Percentiles rank a stretch among this genome's conserved stretches.
Evolutionary conservation across 1,284 basidiomycete genomes (phyloP).

Genomic region (Vanrija sp.): DNA sequence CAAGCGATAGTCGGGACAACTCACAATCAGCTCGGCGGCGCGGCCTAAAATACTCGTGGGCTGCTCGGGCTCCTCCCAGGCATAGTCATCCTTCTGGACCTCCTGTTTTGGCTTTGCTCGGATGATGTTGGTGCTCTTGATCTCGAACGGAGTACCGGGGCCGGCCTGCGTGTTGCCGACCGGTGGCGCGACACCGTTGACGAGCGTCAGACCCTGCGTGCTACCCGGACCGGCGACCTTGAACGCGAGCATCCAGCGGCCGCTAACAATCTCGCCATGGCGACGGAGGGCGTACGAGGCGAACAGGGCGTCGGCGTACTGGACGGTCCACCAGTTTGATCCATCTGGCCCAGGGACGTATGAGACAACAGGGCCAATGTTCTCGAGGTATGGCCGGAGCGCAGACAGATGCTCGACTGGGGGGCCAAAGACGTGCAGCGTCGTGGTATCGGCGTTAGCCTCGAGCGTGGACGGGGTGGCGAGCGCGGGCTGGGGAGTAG

Average conservation of each 20-base stretch:
- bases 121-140: conserved; percentile 24
- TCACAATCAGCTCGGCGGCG: conserved; percentile 21
- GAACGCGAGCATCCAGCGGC: conserved; percentile 41
- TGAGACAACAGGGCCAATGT: conserved; percentile 30
- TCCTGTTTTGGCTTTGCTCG: conserved; percentile 16
- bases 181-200: conserved; percentile 9
- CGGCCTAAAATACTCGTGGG: conserved; percentile 22
- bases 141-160: conserved; percentile 25
- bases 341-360: conserved; percentile 38
- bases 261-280: conserved; percentile 41
- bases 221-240: conserved; percentile 29
- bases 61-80: conserved; percentile 35
- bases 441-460: conserved; percentile 26
- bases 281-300: conserved; percentile 36
- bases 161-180: not conserved
- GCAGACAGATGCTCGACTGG: conserved; percentile 27
- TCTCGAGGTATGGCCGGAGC: conserved; percentile 32
- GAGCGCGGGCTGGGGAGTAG: conserved; percentile 11
- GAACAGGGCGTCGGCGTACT: conserved; percentile 25
- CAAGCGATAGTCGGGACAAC: not conserved
- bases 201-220: conserved; percentile 24
- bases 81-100: conserved; percentile 25
- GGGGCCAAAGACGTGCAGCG: conserved; percentile 43
- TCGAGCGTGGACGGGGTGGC: conserved; percentile 31
- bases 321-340: conserved; percentile 40